Base-by-base conservation (phyloP, 306 rosid genomes). In the Cicer chorassanicum region DNA sequence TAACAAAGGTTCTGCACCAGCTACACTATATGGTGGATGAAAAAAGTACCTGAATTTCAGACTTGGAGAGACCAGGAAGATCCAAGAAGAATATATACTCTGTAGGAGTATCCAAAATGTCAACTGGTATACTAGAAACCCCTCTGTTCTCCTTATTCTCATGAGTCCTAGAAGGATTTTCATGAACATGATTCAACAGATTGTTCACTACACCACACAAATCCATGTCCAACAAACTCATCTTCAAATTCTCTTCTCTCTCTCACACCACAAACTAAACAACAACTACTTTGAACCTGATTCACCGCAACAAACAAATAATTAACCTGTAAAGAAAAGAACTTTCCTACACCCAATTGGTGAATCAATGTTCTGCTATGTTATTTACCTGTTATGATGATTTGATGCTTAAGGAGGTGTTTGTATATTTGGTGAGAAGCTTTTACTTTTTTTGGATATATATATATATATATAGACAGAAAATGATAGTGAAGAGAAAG, bases 1-100 rank as follows among this genome's bases (percentile, higher is more conserved):
- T 29, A 0, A 29, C 34, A 29, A 3, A 29, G 34, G 34, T 29
- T 29, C 5, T 29, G 0, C 36, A 29, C 36, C 36, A 29, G 36
- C 36, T 4, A 29, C 36, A 29, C 36, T 29, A 29, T 29, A 3
- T 29, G 36, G 36, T 29, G 36, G 5, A 29, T 29, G 36, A 29
- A 4, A 29, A 29, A 29, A 0, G 36, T 68, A 88, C 96, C 91
- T 88, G 91, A 84, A 90, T 77, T 62, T 87, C 93, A 49, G 91
- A 80, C 55, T 88, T 90, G 78, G 93, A 82, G 71, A 88, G 74
- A 60, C 96, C 96, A 60, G 96, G 93, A 18, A 90, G 72, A 77
- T 88, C 96, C 90, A 90, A 71, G 76, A 53, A 76, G 75, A 88
- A 90, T 0, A 80, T 8, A 48, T 80, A 90, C 6, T 88, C 90